A percentile compares a stretch with the other conserved stretches of the same genome.
Evolutionary conservation across 208 protist genomes (phyloP).

Genomic region (Wallacemonas sp.): DNA sequence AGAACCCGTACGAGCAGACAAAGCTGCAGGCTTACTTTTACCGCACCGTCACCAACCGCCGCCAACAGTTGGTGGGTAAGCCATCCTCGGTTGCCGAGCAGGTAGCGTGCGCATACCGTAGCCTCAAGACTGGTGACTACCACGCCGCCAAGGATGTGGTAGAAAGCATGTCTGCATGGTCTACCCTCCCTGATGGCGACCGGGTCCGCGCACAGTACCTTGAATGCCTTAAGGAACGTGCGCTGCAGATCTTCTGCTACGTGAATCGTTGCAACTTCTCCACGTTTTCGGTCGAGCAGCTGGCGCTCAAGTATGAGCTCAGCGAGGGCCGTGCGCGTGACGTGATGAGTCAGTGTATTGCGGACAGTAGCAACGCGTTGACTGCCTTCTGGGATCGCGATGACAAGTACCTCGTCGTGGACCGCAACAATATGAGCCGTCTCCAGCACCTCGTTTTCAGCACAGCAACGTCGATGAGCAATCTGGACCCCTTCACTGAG

Average conservation of each 20-base stretch:
- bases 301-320: constrained; percentile 80
- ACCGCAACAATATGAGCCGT: constrained; percentile 75
- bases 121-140: constrained; percentile 75
- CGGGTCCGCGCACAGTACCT: constrained; percentile 44
- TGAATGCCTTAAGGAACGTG: constrained; percentile 63
- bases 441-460: constrained; percentile 81
- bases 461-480: constrained; percentile 56
- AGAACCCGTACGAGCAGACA: constrained; percentile 77
- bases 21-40: constrained; percentile 72
- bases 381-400: constrained; percentile 87
- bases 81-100: constrained; percentile 66
- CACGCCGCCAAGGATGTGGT: constrained; percentile 50
- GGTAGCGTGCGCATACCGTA: constrained; percentile 58
- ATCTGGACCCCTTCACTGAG: constrained; percentile 65
- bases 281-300: constrained; percentile 69
- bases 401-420: constrained; percentile 76
- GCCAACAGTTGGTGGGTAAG: constrained; percentile 38
- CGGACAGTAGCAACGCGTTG: constrained; percentile 62
- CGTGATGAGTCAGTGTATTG: constrained; percentile 70
- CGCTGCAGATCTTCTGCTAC: constrained; percentile 78
- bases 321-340: constrained; percentile 52
- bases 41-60: constrained; percentile 45
- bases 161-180: constrained; percentile 59
- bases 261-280: constrained; percentile 76
- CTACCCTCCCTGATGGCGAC: constrained; percentile 51